Base-by-base conservation (phyloP, 129 eudicot species). In the Arctium lappa region DNA sequence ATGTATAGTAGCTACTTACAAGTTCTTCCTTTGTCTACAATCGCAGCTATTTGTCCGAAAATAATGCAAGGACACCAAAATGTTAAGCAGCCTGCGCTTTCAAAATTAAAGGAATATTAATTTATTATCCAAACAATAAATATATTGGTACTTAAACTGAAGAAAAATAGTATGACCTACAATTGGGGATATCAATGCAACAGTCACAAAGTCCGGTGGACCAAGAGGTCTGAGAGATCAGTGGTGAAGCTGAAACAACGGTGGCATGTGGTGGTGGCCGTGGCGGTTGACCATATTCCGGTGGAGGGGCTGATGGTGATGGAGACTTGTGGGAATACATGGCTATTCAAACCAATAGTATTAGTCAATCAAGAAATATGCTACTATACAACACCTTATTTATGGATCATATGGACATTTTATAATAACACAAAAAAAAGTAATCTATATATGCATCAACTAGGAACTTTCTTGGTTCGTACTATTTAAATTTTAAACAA, bases 31-130 rank as follows among this genome's bases (percentile, higher is more conserved):
- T 87, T 82, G 75, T 92, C 97, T 3, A 87, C 86, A 78, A 91
- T 89, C 80, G 86, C 95, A 29, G 95, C 86, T 29, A 91, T 84
- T 72, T 79, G 87, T 71, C 96, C 96, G 50, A 91, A 91, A 16
- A 90, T 89, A 75, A 91, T 86, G 78, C 96, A 92, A 7, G 97
- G 97, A 36, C 97, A 92, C 82, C 87, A 88, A 46, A 77, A 89
- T 56, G 97, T 90, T 27, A 90, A 36, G 80, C 91, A 88, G 63
- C 93, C 97, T 91, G 85, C 33, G n/a, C 5, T 53, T 53, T 53
- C 6, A 53, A 53, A 53, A 53, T 13, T 4, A 2, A 42, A 53
- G 1, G 65, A 15, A 3, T 53, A 15, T 53, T 1, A 3, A 15
- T 11, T 10, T 10, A 48, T 12, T 8, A 5, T 4, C 48, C 10